Base-by-base conservation (phyloP, 371 early-diverging fungal species). In the Mucor piriformis region DNA sequence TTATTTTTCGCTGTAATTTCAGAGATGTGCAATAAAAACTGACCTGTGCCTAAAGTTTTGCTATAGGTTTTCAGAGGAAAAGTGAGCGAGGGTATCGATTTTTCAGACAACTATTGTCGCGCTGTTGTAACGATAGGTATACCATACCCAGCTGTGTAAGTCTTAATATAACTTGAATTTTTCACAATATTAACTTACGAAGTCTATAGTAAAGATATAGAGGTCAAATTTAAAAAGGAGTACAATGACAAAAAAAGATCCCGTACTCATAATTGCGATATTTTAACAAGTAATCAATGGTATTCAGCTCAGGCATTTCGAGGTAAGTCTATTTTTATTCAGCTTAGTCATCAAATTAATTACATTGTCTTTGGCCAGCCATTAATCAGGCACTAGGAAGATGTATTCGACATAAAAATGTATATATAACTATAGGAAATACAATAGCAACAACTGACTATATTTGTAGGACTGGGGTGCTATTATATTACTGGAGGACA, bases 311-410 rank as follows among this genome's bases (percentile, higher is more conserved):
- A 97, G 70, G 98, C 98, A 0, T 91, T 82, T 44, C 77, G 95
- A 33, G 29, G 29, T 29, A 29, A 76, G 75, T 74, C 62, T 44
- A 27, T 21, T 15, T 13, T 24, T 11, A 4, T 18, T 8, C 6
- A 10, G 6, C 12, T n/a, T 3, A 11, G 27, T 29, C 3, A 25
- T 37, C 5, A 1, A n/a, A 3, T 3, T 37, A 35, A 32, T 3
- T 40, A 16, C n/a, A 18, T 38, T 29, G 13, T 24, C 16, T n/a
- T n/a, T 55, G n/a, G n/a, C n/a, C n/a, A 79, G 95, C 98, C 4
- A 89, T 94, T 38, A 98, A 97, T 66, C 98, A 98, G 72, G 98
- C 98, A 0, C 66, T 97, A 12, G 99, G 99, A 12, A 76, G 99
- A 48, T 93, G 91, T 53, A 88, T 98, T 33, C 83, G 99, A n/a